phyloP scores from a whole-genome alignment of 2,329 filamentous ascomycete species.

The Aureobasidium namibiae region DNA sequence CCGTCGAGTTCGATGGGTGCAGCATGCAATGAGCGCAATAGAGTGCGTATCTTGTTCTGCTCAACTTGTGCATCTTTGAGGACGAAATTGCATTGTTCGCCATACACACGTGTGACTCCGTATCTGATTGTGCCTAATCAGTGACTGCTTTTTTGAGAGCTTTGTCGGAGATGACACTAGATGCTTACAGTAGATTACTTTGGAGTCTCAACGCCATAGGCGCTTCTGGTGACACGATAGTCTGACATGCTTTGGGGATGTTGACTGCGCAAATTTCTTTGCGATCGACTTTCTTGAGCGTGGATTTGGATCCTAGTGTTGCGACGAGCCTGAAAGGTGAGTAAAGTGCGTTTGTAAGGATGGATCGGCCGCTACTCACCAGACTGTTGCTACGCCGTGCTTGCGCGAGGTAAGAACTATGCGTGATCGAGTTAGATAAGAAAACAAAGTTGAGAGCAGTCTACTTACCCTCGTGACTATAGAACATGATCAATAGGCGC shows the following conservation, averaged over 20 bases:
- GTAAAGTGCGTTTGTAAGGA: conserved; percentile 21
- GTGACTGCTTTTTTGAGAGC: background rate
- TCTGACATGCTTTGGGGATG: conserved; percentile 75
- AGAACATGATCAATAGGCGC: conserved; percentile 61
- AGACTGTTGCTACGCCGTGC: conserved; percentile 90
- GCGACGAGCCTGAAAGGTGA: conserved; percentile 66
- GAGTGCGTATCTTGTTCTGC: conserved; percentile 62
- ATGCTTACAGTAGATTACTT: conserved; percentile 65
- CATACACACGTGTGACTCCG: conserved; percentile 76
- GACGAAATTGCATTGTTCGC: conserved; percentile 80
- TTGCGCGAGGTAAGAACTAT: conserved; percentile 72
- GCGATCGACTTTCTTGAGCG: conserved; percentile 64
- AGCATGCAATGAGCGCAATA: conserved; percentile 51
- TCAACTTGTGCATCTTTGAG: conserved; percentile 71
- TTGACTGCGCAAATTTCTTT: conserved; percentile 87
- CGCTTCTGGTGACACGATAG: conserved; percentile 75
- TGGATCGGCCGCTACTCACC: no score
- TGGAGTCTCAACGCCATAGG: conserved; percentile 87
- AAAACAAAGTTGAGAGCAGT: background rate
- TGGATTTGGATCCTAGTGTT: conserved; percentile 68
- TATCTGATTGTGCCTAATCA: conserved; percentile 42
- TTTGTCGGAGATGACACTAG: conserved; percentile 17
- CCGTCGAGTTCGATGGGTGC: conserved; percentile 61
- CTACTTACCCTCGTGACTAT: conserved; percentile 79
- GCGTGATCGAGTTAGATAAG: background rate